Percentiles rank a stretch among this genome's conserved stretches.
Conservation (phyloP, 1,284 basidiomycete species). For the Malassezia pachydermatis region DNA sequence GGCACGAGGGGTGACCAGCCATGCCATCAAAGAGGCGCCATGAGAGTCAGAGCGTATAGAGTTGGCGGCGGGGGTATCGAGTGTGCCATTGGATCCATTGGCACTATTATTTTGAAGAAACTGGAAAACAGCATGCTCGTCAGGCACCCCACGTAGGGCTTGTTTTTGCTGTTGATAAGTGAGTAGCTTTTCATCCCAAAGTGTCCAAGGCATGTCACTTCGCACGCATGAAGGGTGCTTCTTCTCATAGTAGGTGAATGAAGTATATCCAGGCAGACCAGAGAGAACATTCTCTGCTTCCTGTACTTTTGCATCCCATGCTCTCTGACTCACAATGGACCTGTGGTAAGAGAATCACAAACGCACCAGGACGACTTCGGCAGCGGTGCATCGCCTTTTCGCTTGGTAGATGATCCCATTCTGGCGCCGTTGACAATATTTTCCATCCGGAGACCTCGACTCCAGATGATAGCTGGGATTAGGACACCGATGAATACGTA, state of each 20-base stretch:
- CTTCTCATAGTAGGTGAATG: not conserved
- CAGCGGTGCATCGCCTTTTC: not conserved
- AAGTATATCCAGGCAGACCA: not conserved
- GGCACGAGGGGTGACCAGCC: slow-evolving; percentile 10
- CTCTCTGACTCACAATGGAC: slow-evolving; percentile 8
- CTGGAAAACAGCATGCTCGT: too few species aligned
- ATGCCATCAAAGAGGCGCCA: slow-evolving; percentile 1
- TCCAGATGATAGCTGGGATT: slow-evolving; percentile 10
- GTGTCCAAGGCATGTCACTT: too few species aligned
- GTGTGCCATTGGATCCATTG: too few species aligned
- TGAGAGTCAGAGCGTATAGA: too few species aligned
- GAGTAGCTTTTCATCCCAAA: too few species aligned
- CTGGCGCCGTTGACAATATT: slow-evolving; percentile 7
- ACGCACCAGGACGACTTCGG: slow-evolving; percentile 7
- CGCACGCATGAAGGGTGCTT: not conserved
- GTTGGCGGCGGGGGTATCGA: too few species aligned
- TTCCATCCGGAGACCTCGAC: slow-evolving; percentile 3
- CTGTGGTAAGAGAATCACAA: not conserved
- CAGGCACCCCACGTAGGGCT: too few species aligned
- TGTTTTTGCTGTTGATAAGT: too few species aligned
- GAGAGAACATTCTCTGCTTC: not conserved
- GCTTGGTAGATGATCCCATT: slow-evolving; percentile 8
- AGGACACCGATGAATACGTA: slow-evolving; percentile 2
- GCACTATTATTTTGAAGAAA: too few species aligned
- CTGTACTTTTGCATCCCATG: slow-evolving; percentile 2